Conservation (phyloP, 352 stramenopile species). For the Nothophytophthora sp. region DNA sequence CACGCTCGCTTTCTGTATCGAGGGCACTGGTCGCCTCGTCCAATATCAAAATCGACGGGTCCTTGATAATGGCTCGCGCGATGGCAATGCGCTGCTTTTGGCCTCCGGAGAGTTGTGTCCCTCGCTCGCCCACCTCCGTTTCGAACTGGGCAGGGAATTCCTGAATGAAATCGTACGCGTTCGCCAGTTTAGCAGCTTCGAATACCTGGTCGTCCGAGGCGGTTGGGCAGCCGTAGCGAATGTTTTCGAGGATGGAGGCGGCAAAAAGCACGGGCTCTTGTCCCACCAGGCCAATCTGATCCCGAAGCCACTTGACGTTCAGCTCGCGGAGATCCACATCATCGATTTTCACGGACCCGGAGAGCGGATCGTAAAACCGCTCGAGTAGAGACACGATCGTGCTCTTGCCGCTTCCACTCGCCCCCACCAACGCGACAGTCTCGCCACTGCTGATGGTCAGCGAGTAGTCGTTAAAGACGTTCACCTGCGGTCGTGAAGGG, state of each 20-base stretch:
- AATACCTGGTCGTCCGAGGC: constrained; percentile 63
- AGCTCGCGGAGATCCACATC: constrained; percentile 61
- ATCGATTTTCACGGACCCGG: constrained; percentile 43
- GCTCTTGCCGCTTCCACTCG: constrained; percentile 63
- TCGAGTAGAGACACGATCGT: constrained; percentile 58
- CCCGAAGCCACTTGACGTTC: constrained; percentile 62
- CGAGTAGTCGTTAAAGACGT: constrained; percentile 39
- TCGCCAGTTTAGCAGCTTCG: constrained; percentile 71
- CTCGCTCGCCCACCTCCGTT: constrained; percentile 88
- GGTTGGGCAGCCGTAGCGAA: constrained; percentile 53
- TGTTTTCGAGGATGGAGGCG: constrained; percentile 69
- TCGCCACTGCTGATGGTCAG: constrained; percentile 43
- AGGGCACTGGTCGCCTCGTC: constrained; percentile 91
- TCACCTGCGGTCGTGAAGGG: constrained; percentile 44
- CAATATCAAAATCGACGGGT: constrained; percentile 86
- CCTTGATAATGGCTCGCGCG: constrained; percentile 90
- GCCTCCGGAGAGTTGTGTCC: constrained; percentile 89
- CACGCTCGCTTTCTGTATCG: constrained; percentile 78
- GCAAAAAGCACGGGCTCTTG: constrained; percentile 87
- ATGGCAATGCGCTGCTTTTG: constrained; percentile 95
- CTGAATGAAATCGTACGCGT: constrained; percentile 92
- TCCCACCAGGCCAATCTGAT: constrained; percentile 84
- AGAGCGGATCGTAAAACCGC: constrained; percentile 56
- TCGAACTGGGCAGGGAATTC: constrained; percentile 87
- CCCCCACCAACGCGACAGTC: constrained; percentile 54